phyloP scores from a whole-genome alignment of 2,329 filamentous ascomycete species.

The Aspergillus pseudoglaucus region DNA sequence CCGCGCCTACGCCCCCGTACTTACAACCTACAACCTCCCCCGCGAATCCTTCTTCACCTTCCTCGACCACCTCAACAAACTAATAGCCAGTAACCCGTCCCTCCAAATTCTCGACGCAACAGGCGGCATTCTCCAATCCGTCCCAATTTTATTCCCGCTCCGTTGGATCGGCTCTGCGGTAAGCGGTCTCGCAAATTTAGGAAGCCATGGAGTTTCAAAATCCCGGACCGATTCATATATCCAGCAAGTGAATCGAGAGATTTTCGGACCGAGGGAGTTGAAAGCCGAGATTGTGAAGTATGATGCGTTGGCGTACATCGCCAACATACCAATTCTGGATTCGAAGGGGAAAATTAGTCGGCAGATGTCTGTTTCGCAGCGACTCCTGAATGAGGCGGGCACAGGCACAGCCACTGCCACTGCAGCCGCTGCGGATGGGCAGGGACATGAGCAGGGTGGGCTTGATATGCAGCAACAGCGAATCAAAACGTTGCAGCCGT shows the following conservation, averaged over 20 bases:
- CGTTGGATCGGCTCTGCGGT: conserved; percentile 19
- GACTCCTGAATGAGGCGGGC: conserved; percentile 2
- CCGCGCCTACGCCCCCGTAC: background rate
- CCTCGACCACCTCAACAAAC: conserved; percentile 21
- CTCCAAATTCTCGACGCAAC: conserved; percentile 21
- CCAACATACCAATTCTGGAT: conserved; percentile 20
- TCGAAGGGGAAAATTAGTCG: conserved; percentile 17
- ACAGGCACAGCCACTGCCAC: too few relatives aligned
- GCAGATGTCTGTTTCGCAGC: conserved; percentile 10
- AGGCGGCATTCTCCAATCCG: conserved; percentile 17
- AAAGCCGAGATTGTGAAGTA: conserved; percentile 11
- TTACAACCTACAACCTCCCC: background rate
- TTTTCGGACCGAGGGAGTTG: background rate
- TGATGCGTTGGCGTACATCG: conserved; percentile 20
- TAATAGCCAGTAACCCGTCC: conserved; percentile 18
- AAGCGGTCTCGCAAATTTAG: conserved; percentile 17
- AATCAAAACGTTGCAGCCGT: conserved; percentile 16
- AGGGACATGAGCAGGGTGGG: background rate
- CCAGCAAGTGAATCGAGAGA: background rate
- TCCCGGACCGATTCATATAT: conserved; percentile 5
- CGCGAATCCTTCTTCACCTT: conserved; percentile 12
- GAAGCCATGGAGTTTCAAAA: conserved; percentile 16
- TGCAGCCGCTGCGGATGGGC: background rate
- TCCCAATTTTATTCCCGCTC: conserved; percentile 18
- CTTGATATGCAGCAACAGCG: conserved; percentile 1